A percentile compares a stretch with the other conserved stretches of the same genome.
These are phyloP conservation scores for Aspergillus thermomutatus DNA, from an alignment of 2,329 filamentous ascomycete species.

Conservation along the genomic window DNA sequence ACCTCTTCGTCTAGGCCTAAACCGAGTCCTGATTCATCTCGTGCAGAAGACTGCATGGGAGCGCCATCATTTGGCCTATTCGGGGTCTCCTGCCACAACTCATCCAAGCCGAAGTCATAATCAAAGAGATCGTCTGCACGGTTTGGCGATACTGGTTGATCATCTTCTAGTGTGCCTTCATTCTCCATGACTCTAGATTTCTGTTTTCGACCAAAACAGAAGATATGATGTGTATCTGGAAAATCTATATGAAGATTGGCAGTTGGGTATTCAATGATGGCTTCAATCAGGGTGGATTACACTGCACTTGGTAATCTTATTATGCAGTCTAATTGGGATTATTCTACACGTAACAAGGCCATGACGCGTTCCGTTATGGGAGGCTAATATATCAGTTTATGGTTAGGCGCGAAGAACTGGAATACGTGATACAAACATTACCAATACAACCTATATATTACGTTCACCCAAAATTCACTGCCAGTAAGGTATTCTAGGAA, in stretches of 20 bases:
- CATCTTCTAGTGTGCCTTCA: slow-evolving; percentile 10
- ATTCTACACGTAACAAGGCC: neutral
- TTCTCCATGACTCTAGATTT: slow-evolving; percentile 10
- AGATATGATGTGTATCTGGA: neutral
- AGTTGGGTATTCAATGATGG: neutral
- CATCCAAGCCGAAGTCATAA: slow-evolving; percentile 63
- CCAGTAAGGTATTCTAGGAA: neutral
- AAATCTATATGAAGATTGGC: neutral
- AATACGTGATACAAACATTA: neutral
- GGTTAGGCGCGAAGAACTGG: neutral
- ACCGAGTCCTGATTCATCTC: slow-evolving; percentile 50
- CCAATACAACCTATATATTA: neutral
- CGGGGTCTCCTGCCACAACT: slow-evolving; percentile 45
- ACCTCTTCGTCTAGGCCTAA: slow-evolving; percentile 86
- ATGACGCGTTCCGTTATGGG: neutral
- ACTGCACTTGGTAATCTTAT: neutral
- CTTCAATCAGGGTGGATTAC: neutral
- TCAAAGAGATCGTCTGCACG: slow-evolving; percentile 69
- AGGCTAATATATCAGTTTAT: neutral
- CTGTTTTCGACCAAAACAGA: neutral
- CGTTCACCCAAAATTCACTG: neutral
- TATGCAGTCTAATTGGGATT: neutral
- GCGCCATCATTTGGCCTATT: slow-evolving; percentile 16
- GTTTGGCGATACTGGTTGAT: slow-evolving; percentile 32
- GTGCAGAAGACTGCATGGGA: slow-evolving; percentile 18